Percentiles rank a stretch among this genome's conserved stretches.
These are phyloP conservation scores for Andrographis paniculata DNA, from an alignment of 305 asterid species.

Conservation along the genomic window DNA sequence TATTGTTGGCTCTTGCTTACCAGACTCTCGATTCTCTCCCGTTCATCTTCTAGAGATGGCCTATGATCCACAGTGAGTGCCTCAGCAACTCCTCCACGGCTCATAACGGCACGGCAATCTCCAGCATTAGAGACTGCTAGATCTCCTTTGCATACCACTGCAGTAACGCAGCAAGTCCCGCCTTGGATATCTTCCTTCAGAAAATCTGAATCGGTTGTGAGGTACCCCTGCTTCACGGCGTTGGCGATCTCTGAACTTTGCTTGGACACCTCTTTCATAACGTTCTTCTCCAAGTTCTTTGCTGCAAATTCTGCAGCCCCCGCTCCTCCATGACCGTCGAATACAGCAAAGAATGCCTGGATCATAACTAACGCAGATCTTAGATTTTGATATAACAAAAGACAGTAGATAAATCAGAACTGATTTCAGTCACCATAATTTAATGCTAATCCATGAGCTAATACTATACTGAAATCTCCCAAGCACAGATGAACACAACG, in stretches of 20 bases:
- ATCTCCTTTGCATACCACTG: constrained; percentile 46
- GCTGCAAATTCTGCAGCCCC: constrained; percentile 60
- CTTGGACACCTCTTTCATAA: constrained; percentile 35
- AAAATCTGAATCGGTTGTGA: constrained; percentile 53
- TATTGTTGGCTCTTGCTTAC: constrained; percentile 21
- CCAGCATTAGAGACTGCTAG: constrained; percentile 70
- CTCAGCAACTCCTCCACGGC: constrained; percentile 67
- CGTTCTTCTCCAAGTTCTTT: constrained; percentile 33
- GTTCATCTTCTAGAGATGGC: constrained; percentile 57
- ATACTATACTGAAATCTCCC: no score
- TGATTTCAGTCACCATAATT: no score
- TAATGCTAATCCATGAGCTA: no score
- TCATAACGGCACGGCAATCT: constrained; percentile 72
- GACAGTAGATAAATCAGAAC: not conserved
- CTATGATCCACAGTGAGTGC: constrained; percentile 59
- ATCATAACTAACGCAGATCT: no score
- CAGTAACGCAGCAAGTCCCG: constrained; percentile 71
- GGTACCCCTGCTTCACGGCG: constrained; percentile 57
- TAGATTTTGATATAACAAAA: constrained; percentile 11
- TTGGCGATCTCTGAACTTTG: constrained; percentile 17
- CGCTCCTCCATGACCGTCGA: constrained; percentile 74
- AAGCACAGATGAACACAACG: no score
- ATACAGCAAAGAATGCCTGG: constrained; percentile 69
- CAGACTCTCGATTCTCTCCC: constrained; percentile 43
- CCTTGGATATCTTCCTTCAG: constrained; percentile 42